These are phyloP conservation scores for Coccinonectria pachysandricola DNA, from an alignment of 2,329 filamentous ascomycete species.

Conservation along the genomic window DNA sequence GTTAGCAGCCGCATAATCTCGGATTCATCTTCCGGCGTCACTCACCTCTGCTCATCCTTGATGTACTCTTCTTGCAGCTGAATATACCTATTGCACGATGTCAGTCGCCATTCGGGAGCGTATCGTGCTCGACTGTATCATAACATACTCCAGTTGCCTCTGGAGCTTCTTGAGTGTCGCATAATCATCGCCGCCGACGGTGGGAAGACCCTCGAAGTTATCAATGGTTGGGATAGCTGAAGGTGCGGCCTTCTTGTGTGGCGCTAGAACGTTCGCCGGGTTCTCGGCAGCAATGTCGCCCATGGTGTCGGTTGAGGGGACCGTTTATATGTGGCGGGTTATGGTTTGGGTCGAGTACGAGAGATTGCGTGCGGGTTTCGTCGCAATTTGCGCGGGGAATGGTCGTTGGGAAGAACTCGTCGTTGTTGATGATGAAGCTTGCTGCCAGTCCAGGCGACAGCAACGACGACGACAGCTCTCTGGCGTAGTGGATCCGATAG, in stretches of 20 bases:
- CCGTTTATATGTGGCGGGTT: constrained; percentile 1
- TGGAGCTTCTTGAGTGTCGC: constrained; percentile 93
- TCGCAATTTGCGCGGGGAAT: constrained; percentile 2
- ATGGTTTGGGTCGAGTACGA: constrained; percentile 1
- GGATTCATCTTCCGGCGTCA: neutral
- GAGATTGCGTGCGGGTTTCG: constrained; percentile 1
- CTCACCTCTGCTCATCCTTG: constrained; percentile 94
- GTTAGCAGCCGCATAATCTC: constrained; percentile 10
- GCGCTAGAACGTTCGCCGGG: constrained; percentile 60
- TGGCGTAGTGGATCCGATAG: constrained; percentile 16
- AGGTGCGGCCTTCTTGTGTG: constrained; percentile 70
- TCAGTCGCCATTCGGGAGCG: constrained; percentile 11
- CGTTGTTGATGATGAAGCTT: constrained; percentile 15
- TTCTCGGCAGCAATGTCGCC: constrained; percentile 80
- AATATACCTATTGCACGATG: constrained; percentile 56
- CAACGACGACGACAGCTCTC: constrained; percentile 20
- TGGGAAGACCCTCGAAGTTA: constrained; percentile 71
- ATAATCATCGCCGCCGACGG: constrained; percentile 85
- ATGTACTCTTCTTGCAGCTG: constrained; percentile 99
- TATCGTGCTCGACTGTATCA: constrained; percentile 1
- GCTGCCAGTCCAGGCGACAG: constrained; percentile 18
- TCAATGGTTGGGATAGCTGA: constrained; percentile 84
- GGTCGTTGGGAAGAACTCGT: constrained; percentile 6
- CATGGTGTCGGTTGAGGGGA: constrained; percentile 44
- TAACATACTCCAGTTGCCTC: constrained; percentile 76